Evolutionary conservation across 257 asterid genomes (phyloP), one percentile per base, ranked within the genome.

Genomic region (Gentiana macrophylla): DNA sequence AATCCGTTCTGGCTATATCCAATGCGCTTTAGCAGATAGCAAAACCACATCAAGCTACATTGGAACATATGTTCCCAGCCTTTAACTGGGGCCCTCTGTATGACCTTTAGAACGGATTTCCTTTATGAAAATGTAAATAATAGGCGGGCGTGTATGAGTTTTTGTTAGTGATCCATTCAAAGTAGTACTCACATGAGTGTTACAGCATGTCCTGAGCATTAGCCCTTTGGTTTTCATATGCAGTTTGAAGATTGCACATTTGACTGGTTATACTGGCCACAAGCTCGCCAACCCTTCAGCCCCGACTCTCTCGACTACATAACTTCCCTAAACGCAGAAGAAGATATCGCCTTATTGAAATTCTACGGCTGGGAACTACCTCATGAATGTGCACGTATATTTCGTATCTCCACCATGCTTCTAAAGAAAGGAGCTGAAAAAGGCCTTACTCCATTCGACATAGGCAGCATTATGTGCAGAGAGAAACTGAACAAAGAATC

Each of bases 261-360:
- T 62, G 98, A 76, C 32, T 88, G 96, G 94, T 88, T 84, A 41
- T 84, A 84, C 77, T 88, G 96, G 96, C 93, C 94, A 35, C 96
- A 88, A 80, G 87, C 93, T 34, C 84, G 94, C 46, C 59, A 77
- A 12, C 81, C 93, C 52, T 88, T 84, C 72, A 73, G 79, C 62
- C 6, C 53, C 1, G 90, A 77, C 35, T 82, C 90, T 44, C 59
- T 77, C 3, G 82, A 82, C 53, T 88, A 88, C 59, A 84, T 88
- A 63, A 72, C 59, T 41, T 71, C 80, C 4, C 46, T 88, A 72
- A 93, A 88, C 51, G 90, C 86, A 6, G 96, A 88, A 48, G 62
- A 73, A 62, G 94, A 88, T 70, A 82, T 88, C 12, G 86, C 79
- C 44, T 57, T 84, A 70, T 74, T 88, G 71, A 80, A 80, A 66